These are phyloP conservation scores for Penicillium psychrosexuale DNA, from an alignment of 2,329 filamentous ascomycete species.

Conservation along the genomic window DNA sequence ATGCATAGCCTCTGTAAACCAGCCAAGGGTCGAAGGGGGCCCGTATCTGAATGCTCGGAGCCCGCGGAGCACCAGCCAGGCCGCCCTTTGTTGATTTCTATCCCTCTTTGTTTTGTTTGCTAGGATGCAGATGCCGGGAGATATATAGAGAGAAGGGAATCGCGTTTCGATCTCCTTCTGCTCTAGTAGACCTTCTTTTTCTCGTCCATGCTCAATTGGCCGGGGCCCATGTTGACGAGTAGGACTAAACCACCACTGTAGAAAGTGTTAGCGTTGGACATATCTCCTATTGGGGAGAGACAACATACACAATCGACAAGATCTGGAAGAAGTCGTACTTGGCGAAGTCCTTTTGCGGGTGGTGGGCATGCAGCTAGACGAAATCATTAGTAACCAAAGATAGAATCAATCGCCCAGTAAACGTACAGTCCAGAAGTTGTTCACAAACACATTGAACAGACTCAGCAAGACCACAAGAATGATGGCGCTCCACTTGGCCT, in stretches of 20 bases:
- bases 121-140: constrained; percentile 4
- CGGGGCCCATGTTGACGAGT: constrained; percentile 96
- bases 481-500: constrained; percentile 97
- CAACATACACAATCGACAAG: constrained; percentile 81
- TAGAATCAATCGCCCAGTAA: neutral
- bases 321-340: constrained; percentile 99
- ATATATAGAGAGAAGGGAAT: constrained; percentile 14
- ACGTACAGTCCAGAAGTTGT: constrained; percentile 99
- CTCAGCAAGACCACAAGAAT: constrained; percentile 93
- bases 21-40: neutral
- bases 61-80: constrained; percentile 3
- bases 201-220: constrained; percentile 97
- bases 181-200: constrained; percentile 99
- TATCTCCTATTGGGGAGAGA: neutral
- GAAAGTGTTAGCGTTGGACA: constrained; percentile 1
- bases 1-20: neutral
- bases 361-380: constrained; percentile 82
- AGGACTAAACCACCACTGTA: constrained; percentile 80
- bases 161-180: constrained; percentile 2
- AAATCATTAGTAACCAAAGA: constrained; percentile 15
- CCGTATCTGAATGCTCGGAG: neutral
- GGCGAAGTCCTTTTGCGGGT: constrained; percentile 99
- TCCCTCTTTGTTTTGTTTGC: constrained; percentile 38
- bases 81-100: neutral
- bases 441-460: constrained; percentile 93